Conservation (phyloP, 202 grass and related monocot genomes). For the Elaeis oleifera region DNA sequence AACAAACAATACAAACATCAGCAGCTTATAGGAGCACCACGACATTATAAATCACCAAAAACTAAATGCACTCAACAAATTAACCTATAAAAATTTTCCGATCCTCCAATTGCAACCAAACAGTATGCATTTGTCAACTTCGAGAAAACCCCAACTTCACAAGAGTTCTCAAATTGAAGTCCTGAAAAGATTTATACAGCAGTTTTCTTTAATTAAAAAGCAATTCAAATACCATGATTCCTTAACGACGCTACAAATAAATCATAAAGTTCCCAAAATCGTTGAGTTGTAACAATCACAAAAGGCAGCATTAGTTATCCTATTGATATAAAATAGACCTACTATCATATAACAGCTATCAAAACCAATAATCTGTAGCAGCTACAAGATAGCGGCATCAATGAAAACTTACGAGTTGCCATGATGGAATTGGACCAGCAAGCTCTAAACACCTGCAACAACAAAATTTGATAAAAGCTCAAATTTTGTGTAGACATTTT, state of each 20-base stretch:
- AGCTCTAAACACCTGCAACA: too few species aligned
- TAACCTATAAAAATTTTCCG: constrained; percentile 97
- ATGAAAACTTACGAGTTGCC: constrained; percentile 52
- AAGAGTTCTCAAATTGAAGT: constrained; percentile 96
- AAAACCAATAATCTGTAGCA: too few species aligned
- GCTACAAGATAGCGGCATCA: background rate
- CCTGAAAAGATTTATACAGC: constrained; percentile 31
- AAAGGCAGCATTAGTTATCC: too few species aligned
- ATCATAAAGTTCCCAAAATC: too few species aligned
- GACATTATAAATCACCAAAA: background rate
- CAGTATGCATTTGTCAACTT: constrained; percentile 97
- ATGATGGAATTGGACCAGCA: constrained; percentile 28
- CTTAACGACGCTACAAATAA: too few species aligned
- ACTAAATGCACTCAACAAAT: background rate
- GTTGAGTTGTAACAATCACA: too few species aligned
- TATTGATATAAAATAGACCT: too few species aligned
- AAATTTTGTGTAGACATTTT: too few species aligned
- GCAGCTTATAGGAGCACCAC: background rate
- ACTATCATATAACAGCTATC: too few species aligned
- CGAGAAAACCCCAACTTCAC: constrained; percentile 95
- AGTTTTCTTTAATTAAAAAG: too few species aligned
- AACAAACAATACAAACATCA: background rate
- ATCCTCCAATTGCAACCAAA: constrained; percentile 91
- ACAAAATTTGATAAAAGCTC: too few species aligned
- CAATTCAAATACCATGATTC: too few species aligned